Evolutionary conservation across 2,329 filamentous ascomycete genomes (phyloP), one percentile per base, ranked within the genome.

Genomic region (Alternaria gansuensis): DNA sequence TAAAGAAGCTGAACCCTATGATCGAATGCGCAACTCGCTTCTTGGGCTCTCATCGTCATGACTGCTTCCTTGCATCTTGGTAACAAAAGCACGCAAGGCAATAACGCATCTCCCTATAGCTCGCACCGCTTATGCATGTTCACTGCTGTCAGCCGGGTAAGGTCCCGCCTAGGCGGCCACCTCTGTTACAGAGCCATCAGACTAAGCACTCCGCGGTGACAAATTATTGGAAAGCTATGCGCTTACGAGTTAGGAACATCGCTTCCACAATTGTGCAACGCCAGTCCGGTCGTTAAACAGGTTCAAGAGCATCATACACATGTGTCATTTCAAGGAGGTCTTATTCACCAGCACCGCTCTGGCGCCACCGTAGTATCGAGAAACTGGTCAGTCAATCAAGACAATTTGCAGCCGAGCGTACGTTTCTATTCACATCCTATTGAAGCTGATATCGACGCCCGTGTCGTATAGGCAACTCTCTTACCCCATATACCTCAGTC

Each of bases 141-240:
- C 41, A 34, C 13, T 23, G 23, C 34, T 17, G 14, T 23, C 51
- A 31, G 26, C 33, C 34, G 17, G 23, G 41, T 11, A 31, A 23
- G 51, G 34, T 41, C 48, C 41, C 41, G 48, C 33, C 23, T 28
- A 41, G 14, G 44, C 36, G 49, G 51, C 43, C 43, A 49, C 43
- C 36, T 33, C 36, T 37, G 14, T 26, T 40, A 29, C 28, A 33
- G 34, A 17, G 28, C 23, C 24, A 14, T 34, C 31, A 23, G 21
- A 43, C 34, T 17, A 43, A 43, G 37, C 37, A 26, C 37, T n/a
- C 34, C 14, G 13, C 24, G 45, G 31, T 59, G 56, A 59, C 56
- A 55, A 59, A 59, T 55, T 33, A 17, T 9, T 26, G 29, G 29
- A 23, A 28, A 39, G 41, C 50, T 23, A 29, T 24, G 43, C n/a